Base-by-base conservation (phyloP, 73 alveolate genomes). In the Diophrys sp. region DNA sequence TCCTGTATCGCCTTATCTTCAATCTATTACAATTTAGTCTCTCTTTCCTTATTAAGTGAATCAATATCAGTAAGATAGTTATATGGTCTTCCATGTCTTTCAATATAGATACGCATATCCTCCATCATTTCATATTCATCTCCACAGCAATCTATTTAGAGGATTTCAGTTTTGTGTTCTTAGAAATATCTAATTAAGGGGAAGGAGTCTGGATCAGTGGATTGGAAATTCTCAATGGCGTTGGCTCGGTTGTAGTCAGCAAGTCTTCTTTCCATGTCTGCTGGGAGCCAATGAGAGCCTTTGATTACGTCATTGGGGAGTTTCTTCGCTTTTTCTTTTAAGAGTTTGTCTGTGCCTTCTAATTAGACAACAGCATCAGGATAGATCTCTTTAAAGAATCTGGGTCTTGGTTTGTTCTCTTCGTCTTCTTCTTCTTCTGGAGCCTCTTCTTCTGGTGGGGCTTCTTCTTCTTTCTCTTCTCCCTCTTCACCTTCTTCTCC, bases 41-140 rank as follows among this genome's bases (percentile, higher is more conserved):
- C 90, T 87, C 98, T 89, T 68, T 93, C 89, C 27, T 31, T 34
- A 77, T 93, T 93, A 26, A 93, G 80, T 69, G 82, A 91, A 67
- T 93, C 94, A 32, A 89, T 77, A 8, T 93, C 79, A 14, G 87
- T 82, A 30, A 95, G 91, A 80, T 95, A 95, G 78, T 93, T 95
- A 85, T 84, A 93, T n/a, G 99, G 99, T 84, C 99, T 91, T 54
- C 99, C 99, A 67, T 88, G 89, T 78, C 99, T 90, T 84, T 95
- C 99, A 68, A 95, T 93, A 82, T 95, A 95, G 73, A 95, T 95
- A 77, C 99, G 75, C 94, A 93, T 89, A 77, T 91, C 83, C 75
- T 95, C 99, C 76, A 95, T 92, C 54, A 94, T 82, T 81, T 95
- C 99, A 81, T 83, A 87, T 80, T 91, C 76, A 30, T 78, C 91